Base-by-base conservation (phyloP, 1,284 basidiomycete species). In the Phenoliferia sp. region DNA sequence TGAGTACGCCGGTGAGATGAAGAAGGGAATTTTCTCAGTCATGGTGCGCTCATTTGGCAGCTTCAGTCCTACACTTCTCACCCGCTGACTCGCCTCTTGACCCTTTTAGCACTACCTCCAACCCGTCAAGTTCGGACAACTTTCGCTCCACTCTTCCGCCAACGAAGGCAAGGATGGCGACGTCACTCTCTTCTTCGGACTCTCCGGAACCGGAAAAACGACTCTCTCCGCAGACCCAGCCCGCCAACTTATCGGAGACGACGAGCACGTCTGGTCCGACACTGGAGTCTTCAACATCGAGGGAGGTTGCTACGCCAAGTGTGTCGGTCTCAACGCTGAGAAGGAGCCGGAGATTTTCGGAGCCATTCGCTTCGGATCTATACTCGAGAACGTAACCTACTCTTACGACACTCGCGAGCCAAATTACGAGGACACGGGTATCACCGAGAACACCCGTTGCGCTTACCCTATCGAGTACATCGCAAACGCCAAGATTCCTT, bases 1-100 rank as follows among this genome's bases (percentile, higher is more conserved):
- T 65, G 95, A 99, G 81, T 99, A 99, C 81, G 96, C 96, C 62
- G 96, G 96, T 72, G 96, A 99, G 84, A 99, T 99, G 96, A 99
- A 99, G 85, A 99, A 99, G 88, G 96, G 96, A 81, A 92, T 99
- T 80, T 99, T 99, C 85, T 94, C 91, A 63, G 94, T 99, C 77
- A 99, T 99, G 96, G 87, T 87, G 74, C 56, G 81, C 75, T 59
- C 34, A 22, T 60, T 57, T 32, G 62, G 67, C 16, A 44, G 60
- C 32, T 15, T 29, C 54, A 15, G 10, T 3, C 2, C 28, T 3
- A 10, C 5, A 29, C n/a, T 26, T n/a, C 15, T 4, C 54, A 3
- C 28, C 7, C 19, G 54, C 60, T 59, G 22, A 60, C n/a, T 31
- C 22, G n/a, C 71, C 59, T 68, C 69, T 69, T 62, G 63, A 31